Evolutionary conservation across 139 green algal species (phyloP), one percentile per base, ranked within the genome.

Genomic region (Picochlorum sp.): DNA sequence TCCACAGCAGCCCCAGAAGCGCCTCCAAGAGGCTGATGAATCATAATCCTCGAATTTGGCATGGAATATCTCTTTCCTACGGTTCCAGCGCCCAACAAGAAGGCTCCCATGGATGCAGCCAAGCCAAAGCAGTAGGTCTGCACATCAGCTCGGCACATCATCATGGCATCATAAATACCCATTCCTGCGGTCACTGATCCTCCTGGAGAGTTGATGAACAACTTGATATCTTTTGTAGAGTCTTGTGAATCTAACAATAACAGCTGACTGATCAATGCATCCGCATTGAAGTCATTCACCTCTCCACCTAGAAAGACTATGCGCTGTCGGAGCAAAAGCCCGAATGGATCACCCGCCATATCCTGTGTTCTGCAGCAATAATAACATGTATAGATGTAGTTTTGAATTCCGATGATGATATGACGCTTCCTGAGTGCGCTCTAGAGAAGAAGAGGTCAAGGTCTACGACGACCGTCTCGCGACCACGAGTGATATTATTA

Each of bases 141-240:
- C 26, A 79, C 49, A 63, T 75, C 67, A 9, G 62, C 66, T 13
- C 58, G 50, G 68, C 68, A 79, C 63, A 92, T 75, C 80, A 90
- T 84, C 91, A 99, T 98, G 31, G 90, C 90, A 65, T 98, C 94
- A 62, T 98, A 99, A 63, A 98, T 98, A 65, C 92, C 93, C 90
- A 96, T 95, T 65, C 94, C 94, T 3, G 94, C 94, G 13, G 93
- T 97, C 3, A 99, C 94, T 10, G 85, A 95, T 57, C 94, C 94
- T 64, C 94, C 94, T 23, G 94, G 94, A 20, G 92, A 98, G 78
- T 99, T 99, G 74, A 99, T 98, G 81, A 98, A 97, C n/a, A 99
- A 62, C 78, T 96, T 97, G 77, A 99, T 98, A 77, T 98, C 93
- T 74, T 96, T 96, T 7, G 69, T 92, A 23, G 89, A 77, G 65